Base-by-base conservation (phyloP, 805 yeast species). In the Ogataea philodendri region DNA sequence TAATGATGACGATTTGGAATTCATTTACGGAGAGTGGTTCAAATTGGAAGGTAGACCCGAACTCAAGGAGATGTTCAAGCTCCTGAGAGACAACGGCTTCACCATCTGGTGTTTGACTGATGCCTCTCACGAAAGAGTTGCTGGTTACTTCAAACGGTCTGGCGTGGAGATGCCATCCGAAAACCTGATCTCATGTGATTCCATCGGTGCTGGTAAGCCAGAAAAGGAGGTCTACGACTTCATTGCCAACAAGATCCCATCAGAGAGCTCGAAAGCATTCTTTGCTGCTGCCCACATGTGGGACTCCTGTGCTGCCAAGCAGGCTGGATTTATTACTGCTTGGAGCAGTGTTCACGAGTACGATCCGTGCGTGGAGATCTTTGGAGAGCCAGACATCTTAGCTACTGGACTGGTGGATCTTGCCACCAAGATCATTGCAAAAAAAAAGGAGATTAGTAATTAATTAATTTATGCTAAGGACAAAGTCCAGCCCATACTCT, bases 401-500 rank as follows among this genome's bases (percentile, higher is more conserved):
- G 55, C 54, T 18, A 30, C 32, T 5, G 52, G 51, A 7, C 41
- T 51, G 15, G 46, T 46, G 9, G 54, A 51, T 23, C 35, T 51
- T 27, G 55, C 50, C 7, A 31, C 45, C 10, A 51, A 51, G 29
- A 42, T 51, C 18, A 45, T 51, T 26, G 54, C 38, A 7, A 37
- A 31, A 20, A 24, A 37, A 15, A 37, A 37, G 22, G 35, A 37
- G 17, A 24, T 33, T 9, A 26, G 13, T 3, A 9, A 23, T 26
- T 19, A 15, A n/a, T 10, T 5, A 20, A 9, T 4, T 28, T 28
- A 51, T 16, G 55, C 52, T 16, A 52, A 41, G 33, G 48, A 50
- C 7, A 52, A 28, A 27, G 42, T 45, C 69, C 69, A 65, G 0
- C 65, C 67, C 26, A 63, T 31, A 14, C 51, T 41, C 10, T 50